Conservation (phyloP, 495 filamentous ascomycete species). For the Bacidia gigantensis region DNA sequence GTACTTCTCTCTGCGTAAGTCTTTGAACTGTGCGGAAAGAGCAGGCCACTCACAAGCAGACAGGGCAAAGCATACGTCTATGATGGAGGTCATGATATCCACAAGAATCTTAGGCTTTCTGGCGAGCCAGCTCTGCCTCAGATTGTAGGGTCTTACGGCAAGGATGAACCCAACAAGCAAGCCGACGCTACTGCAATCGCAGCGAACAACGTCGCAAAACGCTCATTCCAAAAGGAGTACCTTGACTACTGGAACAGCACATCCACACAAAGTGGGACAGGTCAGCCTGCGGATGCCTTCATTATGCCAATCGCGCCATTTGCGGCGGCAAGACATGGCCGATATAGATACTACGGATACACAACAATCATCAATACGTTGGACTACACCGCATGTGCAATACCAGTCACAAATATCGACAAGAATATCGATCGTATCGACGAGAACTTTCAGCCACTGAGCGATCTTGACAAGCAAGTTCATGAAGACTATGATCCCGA, state of each 20-base stretch:
- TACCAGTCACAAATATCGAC: slow-evolving; percentile 44
- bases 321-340: slow-evolving; percentile 34
- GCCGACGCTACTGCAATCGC: slow-evolving; percentile 36
- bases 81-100: slow-evolving; percentile 35
- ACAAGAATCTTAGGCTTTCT: slow-evolving; percentile 36
- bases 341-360: slow-evolving; percentile 39
- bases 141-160: slow-evolving; percentile 23
- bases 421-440: slow-evolving; percentile 37
- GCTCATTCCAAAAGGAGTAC: slow-evolving; percentile 47
- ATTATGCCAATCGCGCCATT: slow-evolving; percentile 33
- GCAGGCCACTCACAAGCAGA: background rate
- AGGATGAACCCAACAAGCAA: slow-evolving; percentile 6
- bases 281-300: slow-evolving; percentile 40
- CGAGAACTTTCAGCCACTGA: slow-evolving; percentile 23
- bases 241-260: slow-evolving; percentile 61
- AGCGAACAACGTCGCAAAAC: slow-evolving; percentile 41
- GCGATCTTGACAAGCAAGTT: slow-evolving; percentile 30
- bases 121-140: slow-evolving; percentile 38
- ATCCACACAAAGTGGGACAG: slow-evolving; percentile 36
- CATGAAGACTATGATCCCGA: slow-evolving; percentile 39
- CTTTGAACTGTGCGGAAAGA: background rate
- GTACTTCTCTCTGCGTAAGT: slow-evolving; percentile 21
- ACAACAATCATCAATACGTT: slow-evolving; percentile 38
- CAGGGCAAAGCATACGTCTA: slow-evolving; percentile 25
- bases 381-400: slow-evolving; percentile 42